phyloP scores from a whole-genome alignment of 305 asterid genomes.

The Solanum chacoense region DNA sequence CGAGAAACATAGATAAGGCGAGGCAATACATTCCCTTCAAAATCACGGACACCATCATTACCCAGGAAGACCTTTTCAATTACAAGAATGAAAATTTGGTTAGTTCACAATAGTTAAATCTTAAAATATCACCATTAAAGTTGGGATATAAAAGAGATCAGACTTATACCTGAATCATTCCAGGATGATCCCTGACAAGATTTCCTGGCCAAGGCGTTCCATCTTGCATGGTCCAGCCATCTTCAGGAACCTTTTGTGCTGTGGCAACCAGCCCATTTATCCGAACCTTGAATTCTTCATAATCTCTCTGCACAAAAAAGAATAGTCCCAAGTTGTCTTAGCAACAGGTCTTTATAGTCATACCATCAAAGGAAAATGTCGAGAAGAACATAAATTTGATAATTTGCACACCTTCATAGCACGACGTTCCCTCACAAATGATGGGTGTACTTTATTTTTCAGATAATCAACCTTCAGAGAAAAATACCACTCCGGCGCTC shows the following conservation, averaged over 20 bases:
- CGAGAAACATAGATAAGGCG: slow-evolving; percentile 93
- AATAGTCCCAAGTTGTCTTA: background rate
- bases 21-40: slow-evolving; percentile 88
- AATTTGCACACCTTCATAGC: slow-evolving; percentile 73
- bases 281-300: slow-evolving; percentile 84
- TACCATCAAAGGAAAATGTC: background rate
- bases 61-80: slow-evolving; percentile 78
- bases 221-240: slow-evolving; percentile 99
- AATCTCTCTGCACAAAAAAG: slow-evolving; percentile 64
- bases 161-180: slow-evolving; percentile 86
- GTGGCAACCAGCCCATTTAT: slow-evolving; percentile 79
- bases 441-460: slow-evolving; percentile 79
- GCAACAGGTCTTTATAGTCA: background rate
- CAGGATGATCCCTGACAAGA: slow-evolving; percentile 93
- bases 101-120: background rate
- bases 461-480: slow-evolving; percentile 80
- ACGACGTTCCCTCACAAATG: slow-evolving; percentile 95
- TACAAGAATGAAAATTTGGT: background rate
- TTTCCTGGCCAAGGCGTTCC: slow-evolving; percentile 99
- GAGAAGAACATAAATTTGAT: background rate
- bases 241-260: slow-evolving; percentile 95
- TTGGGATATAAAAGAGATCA: background rate
- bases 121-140: background rate
- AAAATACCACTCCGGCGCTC: slow-evolving; percentile 98
- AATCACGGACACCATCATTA: slow-evolving; percentile 70